These are phyloP conservation scores for Plasmodium sp. DNA, from an alignment of 169 alveolate genomes.

Conservation along the genomic window DNA sequence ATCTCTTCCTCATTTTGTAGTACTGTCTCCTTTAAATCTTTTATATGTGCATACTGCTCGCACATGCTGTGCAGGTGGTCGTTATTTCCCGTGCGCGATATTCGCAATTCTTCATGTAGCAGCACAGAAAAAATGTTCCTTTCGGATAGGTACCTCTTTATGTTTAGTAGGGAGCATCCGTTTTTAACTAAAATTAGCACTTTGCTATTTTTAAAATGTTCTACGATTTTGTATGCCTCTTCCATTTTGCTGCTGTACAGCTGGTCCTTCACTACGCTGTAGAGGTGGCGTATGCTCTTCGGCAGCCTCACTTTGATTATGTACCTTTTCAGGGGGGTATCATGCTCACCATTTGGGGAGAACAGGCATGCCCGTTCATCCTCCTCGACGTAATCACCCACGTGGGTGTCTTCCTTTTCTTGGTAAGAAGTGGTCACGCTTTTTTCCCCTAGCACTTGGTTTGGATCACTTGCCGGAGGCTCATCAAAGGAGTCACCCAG, in stretches of 20 bases:
- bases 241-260: slow-evolving; percentile 34
- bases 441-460: background rate
- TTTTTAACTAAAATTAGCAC: slow-evolving; percentile 52
- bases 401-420: background rate
- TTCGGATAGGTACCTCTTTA: slow-evolving; percentile 19
- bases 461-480: background rate
- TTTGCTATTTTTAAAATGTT: slow-evolving; percentile 26
- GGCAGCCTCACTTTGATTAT: slow-evolving; percentile 57
- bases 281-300: slow-evolving; percentile 37
- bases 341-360: background rate
- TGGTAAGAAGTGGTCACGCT: background rate
- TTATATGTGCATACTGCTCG: slow-evolving; percentile 30
- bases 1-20: background rate
- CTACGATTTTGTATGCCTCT: slow-evolving; percentile 30
- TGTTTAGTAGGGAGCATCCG: slow-evolving; percentile 39
- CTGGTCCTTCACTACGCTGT: slow-evolving; percentile 28
- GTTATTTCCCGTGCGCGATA: slow-evolving; percentile 37
- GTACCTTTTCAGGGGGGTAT: slow-evolving; percentile 25
- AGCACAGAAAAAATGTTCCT: slow-evolving; percentile 33
- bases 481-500: background rate
- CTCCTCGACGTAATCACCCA: background rate
- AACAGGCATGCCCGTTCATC: background rate
- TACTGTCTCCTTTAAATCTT: slow-evolving; percentile 28
- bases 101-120: slow-evolving; percentile 57
- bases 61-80: slow-evolving; percentile 20